Base-by-base conservation (phyloP, 768 basidiomycete genomes). In the Leccinum rimulosum region DNA sequence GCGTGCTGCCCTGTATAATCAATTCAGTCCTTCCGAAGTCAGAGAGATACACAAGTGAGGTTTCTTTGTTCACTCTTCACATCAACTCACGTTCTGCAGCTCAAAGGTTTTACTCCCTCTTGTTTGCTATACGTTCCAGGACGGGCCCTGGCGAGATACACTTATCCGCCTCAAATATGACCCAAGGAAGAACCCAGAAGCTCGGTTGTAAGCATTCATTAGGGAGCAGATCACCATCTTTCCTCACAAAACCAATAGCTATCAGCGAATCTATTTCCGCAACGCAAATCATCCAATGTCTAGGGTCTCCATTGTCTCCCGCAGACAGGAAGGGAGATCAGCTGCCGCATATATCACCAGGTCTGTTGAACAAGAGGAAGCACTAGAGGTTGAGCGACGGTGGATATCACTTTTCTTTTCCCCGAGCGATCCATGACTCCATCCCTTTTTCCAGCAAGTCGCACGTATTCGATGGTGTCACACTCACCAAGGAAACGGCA, bases 111-210 rank as follows among this genome's bases (percentile, higher is more conserved):
- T 94, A 15, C 81, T 96, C 17, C 89, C 95, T 3, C 74, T 91
- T 6, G 84, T 89, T 4, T 88, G 87, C 56, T 99, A 95, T 68
- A 88, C 91, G 9, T 95, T 98, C 68, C 84, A 88, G 64, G 95
- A 97, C 64, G 97, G 97, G 0, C 95, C 95, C 3, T 98, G 91
- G 88, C 82, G 93, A 43, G 95, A 98, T 65, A 90, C 91, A 14
- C 80, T 95, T 52, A 81, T 98, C 36, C 84, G 85, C 49, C 88
- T 94, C 58, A 86, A 88, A 12, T 98, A 95, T 68, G 97, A 99
- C 68, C 97, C 97, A 9, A 80, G 95, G 43, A 82, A 81, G 65
- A 82, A 91, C 61, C 79, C 81, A 3, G 75, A 79, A 52, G 87
- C 92, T 19, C 81, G 91, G 63, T 84, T 94, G 95, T 95, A 63